These are phyloP conservation scores for Chlamydomonas asymmetrica DNA, from an alignment of 139 green algal genomes.

Conservation along the genomic window DNA sequence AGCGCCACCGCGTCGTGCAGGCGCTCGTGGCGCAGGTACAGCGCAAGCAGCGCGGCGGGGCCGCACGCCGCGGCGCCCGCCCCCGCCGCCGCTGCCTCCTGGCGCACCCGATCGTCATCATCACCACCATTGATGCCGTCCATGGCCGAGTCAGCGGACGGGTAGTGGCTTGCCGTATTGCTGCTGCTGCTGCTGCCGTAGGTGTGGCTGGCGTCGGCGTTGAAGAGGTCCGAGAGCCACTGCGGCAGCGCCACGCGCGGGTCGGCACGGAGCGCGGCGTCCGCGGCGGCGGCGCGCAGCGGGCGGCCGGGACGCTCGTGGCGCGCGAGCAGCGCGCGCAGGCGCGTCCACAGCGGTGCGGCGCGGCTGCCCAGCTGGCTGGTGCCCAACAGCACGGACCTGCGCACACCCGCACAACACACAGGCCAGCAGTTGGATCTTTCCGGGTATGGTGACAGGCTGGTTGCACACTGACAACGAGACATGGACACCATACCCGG, in stretches of 20 bases:
- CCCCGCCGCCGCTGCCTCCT: not conserved
- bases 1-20: conserved; percentile 24
- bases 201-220: too few relatives aligned
- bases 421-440: too few relatives aligned
- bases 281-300: conserved; percentile 28
- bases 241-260: conserved; percentile 25
- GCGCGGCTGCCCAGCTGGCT: conserved; percentile 20
- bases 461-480: too few relatives aligned
- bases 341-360: conserved; percentile 27
- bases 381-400: conserved; percentile 5
- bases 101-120: too few relatives aligned
- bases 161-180: too few relatives aligned
- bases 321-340: conserved; percentile 18
- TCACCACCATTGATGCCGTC: too few relatives aligned
- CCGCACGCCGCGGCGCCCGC: conserved; percentile 22
- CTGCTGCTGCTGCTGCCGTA: too few relatives aligned
- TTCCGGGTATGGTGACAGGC: too few relatives aligned
- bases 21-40: conserved; percentile 37
- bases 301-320: not conserved
- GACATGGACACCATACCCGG: too few relatives aligned
- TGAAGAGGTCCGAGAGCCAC: conserved; percentile 40
- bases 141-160: too few relatives aligned
- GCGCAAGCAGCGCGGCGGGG: conserved; percentile 21
- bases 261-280: conserved; percentile 30
- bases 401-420: too few relatives aligned